A percentile compares a stretch with the other conserved stretches of the same genome.
Evolutionary conservation across 768 basidiomycete species (phyloP).

Genomic region (Mycena albidolilacea): DNA sequence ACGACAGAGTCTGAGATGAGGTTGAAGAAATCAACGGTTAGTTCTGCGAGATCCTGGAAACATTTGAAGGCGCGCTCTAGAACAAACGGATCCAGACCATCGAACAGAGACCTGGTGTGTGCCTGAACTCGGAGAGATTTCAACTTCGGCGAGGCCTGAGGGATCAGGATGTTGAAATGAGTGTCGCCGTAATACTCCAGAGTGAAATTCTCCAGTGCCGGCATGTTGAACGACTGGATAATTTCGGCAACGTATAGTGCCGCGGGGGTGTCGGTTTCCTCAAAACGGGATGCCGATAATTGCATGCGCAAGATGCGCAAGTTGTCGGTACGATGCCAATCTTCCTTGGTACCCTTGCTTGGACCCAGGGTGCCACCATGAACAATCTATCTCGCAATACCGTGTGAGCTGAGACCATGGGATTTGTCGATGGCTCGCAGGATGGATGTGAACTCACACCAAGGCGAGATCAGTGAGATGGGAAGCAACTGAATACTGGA

Average conservation of each 20-base stretch:
- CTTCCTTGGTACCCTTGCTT: too few relatives aligned
- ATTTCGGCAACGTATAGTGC: background rate
- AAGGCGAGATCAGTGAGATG: conserved; percentile 19
- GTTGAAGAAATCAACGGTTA: conserved; percentile 12
- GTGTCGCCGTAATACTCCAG: background rate
- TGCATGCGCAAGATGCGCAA: background rate
- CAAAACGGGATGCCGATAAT: background rate
- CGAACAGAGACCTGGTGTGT: background rate
- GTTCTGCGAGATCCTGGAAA: conserved; percentile 22
- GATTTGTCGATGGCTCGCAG: background rate
- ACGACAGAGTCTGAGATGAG: background rate
- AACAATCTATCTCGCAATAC: conserved; percentile 13
- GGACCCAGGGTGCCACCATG: background rate
- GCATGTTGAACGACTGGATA: conserved; percentile 15
- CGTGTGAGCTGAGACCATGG: conserved; percentile 30
- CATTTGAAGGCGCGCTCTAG: background rate
- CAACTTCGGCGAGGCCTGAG: conserved; percentile 6
- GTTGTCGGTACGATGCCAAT: conserved; percentile 9
- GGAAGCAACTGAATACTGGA: background rate
- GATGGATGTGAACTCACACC: background rate
- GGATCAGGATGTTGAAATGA: background rate
- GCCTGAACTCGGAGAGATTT: conserved; percentile 10
- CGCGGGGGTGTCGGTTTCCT: background rate
- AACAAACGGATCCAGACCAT: background rate
- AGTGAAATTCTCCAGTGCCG: conserved; percentile 16